These are phyloP conservation scores for Botrytis cinerea DNA, from an alignment of 2,329 filamentous ascomycete genomes.

Conservation along the genomic window DNA sequence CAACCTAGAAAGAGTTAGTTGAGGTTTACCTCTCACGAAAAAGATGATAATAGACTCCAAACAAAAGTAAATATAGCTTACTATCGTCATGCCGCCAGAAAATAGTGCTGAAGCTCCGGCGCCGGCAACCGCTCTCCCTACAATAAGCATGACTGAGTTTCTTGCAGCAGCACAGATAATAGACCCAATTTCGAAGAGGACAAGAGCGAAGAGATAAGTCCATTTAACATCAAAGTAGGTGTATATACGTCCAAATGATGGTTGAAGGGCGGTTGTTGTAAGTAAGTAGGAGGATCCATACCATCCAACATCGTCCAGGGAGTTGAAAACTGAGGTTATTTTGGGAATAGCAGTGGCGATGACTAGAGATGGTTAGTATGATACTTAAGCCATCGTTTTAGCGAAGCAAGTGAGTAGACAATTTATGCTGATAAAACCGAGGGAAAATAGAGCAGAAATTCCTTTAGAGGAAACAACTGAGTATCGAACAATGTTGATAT, in stretches of 20 bases:
- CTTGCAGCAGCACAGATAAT: slow-evolving; percentile 43
- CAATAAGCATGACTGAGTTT: slow-evolving; percentile 42
- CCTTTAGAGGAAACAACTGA: background rate
- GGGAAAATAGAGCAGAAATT: background rate
- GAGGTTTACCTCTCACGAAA: slow-evolving; percentile 20
- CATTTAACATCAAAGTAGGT: slow-evolving; percentile 43
- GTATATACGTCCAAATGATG: slow-evolving; percentile 42
- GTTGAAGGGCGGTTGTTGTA: slow-evolving; percentile 43
- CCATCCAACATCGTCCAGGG: slow-evolving; percentile 46
- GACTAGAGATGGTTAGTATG: slow-evolving; percentile 15
- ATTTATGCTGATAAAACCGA: too few relatives aligned
- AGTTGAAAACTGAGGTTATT: slow-evolving; percentile 46
- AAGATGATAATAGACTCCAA: background rate
- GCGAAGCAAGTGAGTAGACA: background rate
- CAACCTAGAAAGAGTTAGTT: slow-evolving; percentile 37
- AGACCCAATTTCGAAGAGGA: slow-evolving; percentile 44
- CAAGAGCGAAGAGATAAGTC: slow-evolving; percentile 39
- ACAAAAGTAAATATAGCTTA: background rate
- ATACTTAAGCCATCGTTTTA: background rate
- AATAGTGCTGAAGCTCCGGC: slow-evolving; percentile 42
- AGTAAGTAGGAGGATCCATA: slow-evolving; percentile 45
- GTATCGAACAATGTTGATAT: background rate
- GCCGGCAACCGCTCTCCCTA: slow-evolving; percentile 43
- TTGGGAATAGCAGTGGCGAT: slow-evolving; percentile 46
- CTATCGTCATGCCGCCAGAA: slow-evolving; percentile 37